phyloP scores from a whole-genome alignment of 73 alveolate genomes.

The Tetrahymena elliotti region DNA sequence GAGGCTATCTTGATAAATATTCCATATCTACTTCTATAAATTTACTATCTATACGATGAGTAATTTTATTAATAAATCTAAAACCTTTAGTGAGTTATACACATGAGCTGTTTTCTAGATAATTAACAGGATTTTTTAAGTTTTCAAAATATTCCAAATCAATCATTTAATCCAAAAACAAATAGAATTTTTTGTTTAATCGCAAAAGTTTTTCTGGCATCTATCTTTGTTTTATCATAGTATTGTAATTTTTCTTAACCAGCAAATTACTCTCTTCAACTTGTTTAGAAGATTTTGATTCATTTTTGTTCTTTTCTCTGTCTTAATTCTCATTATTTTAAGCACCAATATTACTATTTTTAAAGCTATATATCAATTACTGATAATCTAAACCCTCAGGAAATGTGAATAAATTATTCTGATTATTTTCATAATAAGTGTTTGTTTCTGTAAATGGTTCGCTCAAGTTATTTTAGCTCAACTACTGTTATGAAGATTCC shows the following conservation, averaged over 20 bases:
- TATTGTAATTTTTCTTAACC: not conserved
- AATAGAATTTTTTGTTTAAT: not conserved
- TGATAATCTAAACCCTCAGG: not conserved
- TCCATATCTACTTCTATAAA: not conserved
- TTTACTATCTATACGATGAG: not conserved
- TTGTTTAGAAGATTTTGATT: not conserved
- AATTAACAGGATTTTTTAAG: not conserved
- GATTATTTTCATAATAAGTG: too few species aligned
- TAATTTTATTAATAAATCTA: not conserved
- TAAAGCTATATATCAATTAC: not conserved
- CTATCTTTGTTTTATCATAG: not conserved
- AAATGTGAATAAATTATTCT: not conserved
- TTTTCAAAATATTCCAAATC: not conserved
- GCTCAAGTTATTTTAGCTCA: not conserved
- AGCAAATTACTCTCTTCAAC: not conserved
- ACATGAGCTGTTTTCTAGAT: not conserved
- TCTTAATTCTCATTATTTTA: too few species aligned
- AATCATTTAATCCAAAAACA: not conserved
- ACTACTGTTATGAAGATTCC: not conserved
- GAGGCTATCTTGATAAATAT: not conserved
- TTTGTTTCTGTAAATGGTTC: not conserved
- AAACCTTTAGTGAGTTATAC: not conserved
- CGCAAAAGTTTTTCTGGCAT: not conserved
- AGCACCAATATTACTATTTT: not conserved
- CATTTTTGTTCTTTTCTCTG: not conserved